Evolutionary conservation across 2,329 filamentous ascomycete species (phyloP).

Genomic region (Colletotrichum abscissum): DNA sequence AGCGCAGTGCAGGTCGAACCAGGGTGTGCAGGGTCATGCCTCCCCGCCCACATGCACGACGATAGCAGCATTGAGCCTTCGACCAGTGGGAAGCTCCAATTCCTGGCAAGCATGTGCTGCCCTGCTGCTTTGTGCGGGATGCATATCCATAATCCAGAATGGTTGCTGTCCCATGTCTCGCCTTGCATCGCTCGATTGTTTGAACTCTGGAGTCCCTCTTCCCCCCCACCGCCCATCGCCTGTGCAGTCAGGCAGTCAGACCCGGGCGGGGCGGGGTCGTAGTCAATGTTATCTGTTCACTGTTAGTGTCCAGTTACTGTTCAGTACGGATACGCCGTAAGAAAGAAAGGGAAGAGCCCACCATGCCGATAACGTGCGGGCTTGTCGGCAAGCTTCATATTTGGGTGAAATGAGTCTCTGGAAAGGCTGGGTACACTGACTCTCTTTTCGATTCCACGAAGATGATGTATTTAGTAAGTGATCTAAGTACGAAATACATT

Average conservation of each 20-base stretch:
- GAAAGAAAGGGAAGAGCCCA: background rate
- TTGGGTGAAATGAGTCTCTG: conserved; percentile 1
- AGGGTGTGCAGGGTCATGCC: background rate
- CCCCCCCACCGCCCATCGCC: background rate
- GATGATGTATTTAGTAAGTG: background rate
- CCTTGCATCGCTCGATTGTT: background rate
- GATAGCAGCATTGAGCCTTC: background rate
- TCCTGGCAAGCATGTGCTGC: conserved; percentile 1
- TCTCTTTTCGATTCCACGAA: background rate
- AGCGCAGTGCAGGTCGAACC: background rate
- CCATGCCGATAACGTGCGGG: background rate
- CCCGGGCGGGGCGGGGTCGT: background rate
- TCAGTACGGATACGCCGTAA: background rate
- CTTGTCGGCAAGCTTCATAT: background rate
- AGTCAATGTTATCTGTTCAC: background rate
- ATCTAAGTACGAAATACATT: too few species aligned
- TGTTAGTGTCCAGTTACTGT: background rate
- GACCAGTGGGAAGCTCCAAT: conserved; percentile 10
- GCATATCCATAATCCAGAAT: background rate
- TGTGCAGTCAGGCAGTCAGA: background rate
- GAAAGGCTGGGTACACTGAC: background rate
- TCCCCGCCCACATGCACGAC: background rate
- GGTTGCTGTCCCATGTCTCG: background rate
- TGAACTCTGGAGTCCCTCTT: background rate
- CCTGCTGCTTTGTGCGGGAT: background rate